Evolutionary conservation across 495 filamentous ascomycete species (phyloP).

Genomic region (Penicillium angulare): DNA sequence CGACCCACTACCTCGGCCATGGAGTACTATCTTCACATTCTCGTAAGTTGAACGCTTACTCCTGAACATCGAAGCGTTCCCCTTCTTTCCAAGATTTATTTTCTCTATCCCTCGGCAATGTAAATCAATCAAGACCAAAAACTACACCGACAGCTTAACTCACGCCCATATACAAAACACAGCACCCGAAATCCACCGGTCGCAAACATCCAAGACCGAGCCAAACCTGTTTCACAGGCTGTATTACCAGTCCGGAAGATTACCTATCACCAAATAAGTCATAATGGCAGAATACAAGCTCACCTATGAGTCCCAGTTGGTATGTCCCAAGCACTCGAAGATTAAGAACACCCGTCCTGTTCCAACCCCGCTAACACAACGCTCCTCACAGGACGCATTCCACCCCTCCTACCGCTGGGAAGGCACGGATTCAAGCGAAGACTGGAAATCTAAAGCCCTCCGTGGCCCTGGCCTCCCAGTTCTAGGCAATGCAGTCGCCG

Average conservation of each 20-base stretch:
- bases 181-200: constrained; percentile 3
- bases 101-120: neutral
- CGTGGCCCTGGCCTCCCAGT: constrained; percentile 66
- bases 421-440: constrained; percentile 27
- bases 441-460: constrained; percentile 38
- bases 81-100: neutral
- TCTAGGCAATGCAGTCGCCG: constrained; percentile 83
- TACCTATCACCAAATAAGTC: neutral
- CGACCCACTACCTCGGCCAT: constrained; percentile 23
- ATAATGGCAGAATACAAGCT: constrained; percentile 36
- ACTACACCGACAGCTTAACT: neutral
- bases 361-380: constrained; percentile 1
- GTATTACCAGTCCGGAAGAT: too few relatives aligned
- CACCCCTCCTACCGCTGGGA: constrained; percentile 51
- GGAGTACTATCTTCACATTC: constrained; percentile 18
- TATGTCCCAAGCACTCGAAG: constrained; percentile 14
- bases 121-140: neutral
- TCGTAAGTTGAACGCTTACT: neutral
- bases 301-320: constrained; percentile 33
- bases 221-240: too few relatives aligned
- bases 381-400: constrained; percentile 47
- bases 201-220: neutral
- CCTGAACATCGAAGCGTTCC: neutral
- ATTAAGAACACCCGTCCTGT: neutral
- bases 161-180: neutral